Evolutionary conservation across 2,329 filamentous ascomycete genomes (phyloP), one percentile per base, ranked within the genome.

Genomic region (Penicillium brevicompactum): DNA sequence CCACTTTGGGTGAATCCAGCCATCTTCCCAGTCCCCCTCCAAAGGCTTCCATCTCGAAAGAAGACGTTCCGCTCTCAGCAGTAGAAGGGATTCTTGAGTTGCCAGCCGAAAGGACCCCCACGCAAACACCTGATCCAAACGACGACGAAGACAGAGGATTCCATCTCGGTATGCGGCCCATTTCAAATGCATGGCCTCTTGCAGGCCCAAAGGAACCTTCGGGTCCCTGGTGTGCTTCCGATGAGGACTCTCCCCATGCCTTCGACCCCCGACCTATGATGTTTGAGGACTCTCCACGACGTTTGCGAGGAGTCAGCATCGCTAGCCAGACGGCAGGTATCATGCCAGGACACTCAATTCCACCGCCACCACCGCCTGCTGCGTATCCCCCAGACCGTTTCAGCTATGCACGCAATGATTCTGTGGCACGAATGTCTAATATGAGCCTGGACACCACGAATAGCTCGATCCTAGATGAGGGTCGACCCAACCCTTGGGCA

Each of bases 391-490:
- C 64, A n/a, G 69, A 70, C 41, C 61, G 70, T 34, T 69, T 72
- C 51, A 68, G 65, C 31, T 64, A 73, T 13, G 63, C 70, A 24
- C 67, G 66, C 52, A 72, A 74, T 40, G 71, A 74, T 50, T 74
- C 71, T 4, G 51, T 62, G 4, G 64, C 69, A 59, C 65, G 72
- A 3, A 61, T 72, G 38, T 75, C 73, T 11, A 72, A 70, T 1
- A 57, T 73, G 56, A 75, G 72, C 48, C 53, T 74, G 1, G 72
- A 74, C 48, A 75, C 71, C 1, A 72, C 70, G 3, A 70, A 73
- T 55, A 75, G 71, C 51, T 74, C 72, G 2, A 74, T 74, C 38
- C 51, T 74, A 24, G 71, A 74, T 9, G 72, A 72, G 30, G 65
- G 66, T 40, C 56, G 59, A 48, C 63, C 64, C 37, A 62, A 62